Percentiles rank a stretch among this genome's conserved stretches.
Conservation (phyloP, 169 alveolate genomes). For the Plasmodium ovale region DNA sequence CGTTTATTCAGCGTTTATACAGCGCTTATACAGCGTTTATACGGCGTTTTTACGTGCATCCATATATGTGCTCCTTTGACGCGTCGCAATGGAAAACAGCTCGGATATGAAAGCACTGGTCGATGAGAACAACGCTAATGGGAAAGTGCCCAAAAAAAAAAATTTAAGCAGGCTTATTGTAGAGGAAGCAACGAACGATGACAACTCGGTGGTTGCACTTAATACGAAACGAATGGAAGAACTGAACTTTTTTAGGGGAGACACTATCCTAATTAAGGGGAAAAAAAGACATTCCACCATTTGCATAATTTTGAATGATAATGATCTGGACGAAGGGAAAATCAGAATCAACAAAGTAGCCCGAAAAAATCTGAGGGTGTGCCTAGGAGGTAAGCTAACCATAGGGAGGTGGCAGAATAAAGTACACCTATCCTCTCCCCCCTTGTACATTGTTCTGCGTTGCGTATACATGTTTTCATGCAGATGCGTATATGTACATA, state of each 20-base stretch:
- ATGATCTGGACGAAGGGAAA: slow-evolving; percentile 96
- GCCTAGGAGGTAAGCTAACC: slow-evolving; percentile 92
- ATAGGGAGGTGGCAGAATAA: background rate
- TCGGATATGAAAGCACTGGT: slow-evolving; percentile 27
- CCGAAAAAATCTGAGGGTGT: slow-evolving; percentile 97
- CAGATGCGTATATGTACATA: background rate
- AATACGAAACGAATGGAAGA: slow-evolving; percentile 95
- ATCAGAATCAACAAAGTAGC: slow-evolving; percentile 98
- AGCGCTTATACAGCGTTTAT: too few species aligned
- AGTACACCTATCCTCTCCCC: background rate
- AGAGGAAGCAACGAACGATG: slow-evolving; percentile 99
- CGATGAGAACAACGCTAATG: slow-evolving; percentile 44
- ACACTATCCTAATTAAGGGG: slow-evolving; percentile 98
- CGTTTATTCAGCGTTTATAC: too few species aligned
- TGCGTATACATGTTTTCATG: background rate
- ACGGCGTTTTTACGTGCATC: slow-evolving; percentile 6
- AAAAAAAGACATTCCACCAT: slow-evolving; percentile 98
- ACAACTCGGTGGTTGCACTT: slow-evolving; percentile 97
- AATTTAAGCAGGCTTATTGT: slow-evolving; percentile 91
- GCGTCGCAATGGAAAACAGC: slow-evolving; percentile 52
- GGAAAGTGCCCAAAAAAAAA: slow-evolving; percentile 55
- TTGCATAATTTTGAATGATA: slow-evolving; percentile 98
- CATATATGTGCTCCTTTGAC: background rate
- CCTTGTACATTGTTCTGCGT: background rate
- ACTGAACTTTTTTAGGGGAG: slow-evolving; percentile 98